Base-by-base conservation (phyloP, 2,329 filamentous ascomycete species). In the Beauveria sp. region DNA sequence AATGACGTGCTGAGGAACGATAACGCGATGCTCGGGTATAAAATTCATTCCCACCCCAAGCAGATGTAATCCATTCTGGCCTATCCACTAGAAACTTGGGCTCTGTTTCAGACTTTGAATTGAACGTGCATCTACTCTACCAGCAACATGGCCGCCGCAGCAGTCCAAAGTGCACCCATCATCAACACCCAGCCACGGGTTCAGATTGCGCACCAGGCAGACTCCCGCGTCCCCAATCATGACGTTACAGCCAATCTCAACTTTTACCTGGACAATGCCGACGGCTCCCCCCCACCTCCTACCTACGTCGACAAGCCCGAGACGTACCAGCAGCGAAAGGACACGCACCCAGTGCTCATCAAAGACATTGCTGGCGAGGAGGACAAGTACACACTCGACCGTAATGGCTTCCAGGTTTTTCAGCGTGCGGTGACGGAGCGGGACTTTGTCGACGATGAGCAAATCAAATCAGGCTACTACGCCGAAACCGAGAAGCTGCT, bases 401-500 rank as follows among this genome's bases (percentile, higher is more conserved):
- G 63, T 47, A 68, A 75, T 30, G 75, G 74, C 1, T 77, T 77
- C 64, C 71, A 76, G 59, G 65, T 75, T 34, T 61, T 70, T 40
- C 64, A 55, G 1, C 69, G 73, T 40, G 53, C 63, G 0, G 67
- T 71, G 2, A 61, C 64, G 9, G 74, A 77, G 66, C 74, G 73
- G 62, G 69, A 73, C 30, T 77, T 77, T 60, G 2, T 66, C 2
- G 81, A 88, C 65, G 85, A 89, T 56, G 81, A 80, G 1, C 77
- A 79, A 37, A 86, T 92, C 71, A 81, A 84, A 69, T 68, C 76
- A 4, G 76, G 80, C 6, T 92, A 92, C 73, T 92, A 92, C 71
- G 81, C 86, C 0, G 89, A 92, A 70, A 84, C 89, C 3, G 85
- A 90, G 69, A 73, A 84, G 54, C 71, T 91, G 22, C 71, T 92